A percentile compares a stretch with the other conserved stretches of the same genome.
These are phyloP conservation scores for Hymenoscyphus fraxineus DNA, from an alignment of 2,329 filamentous ascomycete species.

Conservation along the genomic window DNA sequence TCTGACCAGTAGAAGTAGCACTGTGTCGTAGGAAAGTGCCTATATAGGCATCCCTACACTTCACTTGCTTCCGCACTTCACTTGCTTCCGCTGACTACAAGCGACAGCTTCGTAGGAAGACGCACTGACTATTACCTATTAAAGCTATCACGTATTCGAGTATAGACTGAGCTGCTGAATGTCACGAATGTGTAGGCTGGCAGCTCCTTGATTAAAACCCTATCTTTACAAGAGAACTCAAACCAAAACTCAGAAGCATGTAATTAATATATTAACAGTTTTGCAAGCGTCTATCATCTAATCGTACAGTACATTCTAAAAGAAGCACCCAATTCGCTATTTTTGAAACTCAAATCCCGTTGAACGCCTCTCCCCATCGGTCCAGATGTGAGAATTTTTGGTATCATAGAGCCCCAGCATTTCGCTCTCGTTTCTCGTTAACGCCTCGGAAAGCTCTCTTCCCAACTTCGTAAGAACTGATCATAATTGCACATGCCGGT, in stretches of 20 bases:
- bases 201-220: too few species aligned
- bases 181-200: too few species aligned
- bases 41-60: too few species aligned
- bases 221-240: too few species aligned
- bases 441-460: constrained; percentile 79
- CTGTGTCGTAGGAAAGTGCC: too few species aligned
- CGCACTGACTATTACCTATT: too few species aligned
- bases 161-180: too few species aligned
- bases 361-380: not conserved
- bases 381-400: constrained; percentile 10
- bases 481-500: constrained; percentile 98
- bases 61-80: too few species aligned
- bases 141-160: too few species aligned
- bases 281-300: constrained; percentile 6
- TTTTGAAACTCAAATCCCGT: constrained; percentile 16
- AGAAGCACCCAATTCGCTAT: constrained; percentile 25
- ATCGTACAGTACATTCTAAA: constrained; percentile 4
- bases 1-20: too few species aligned
- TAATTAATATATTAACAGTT: not conserved
- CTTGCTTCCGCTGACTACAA: too few species aligned
- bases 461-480: constrained; percentile 93
- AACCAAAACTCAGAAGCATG: not conserved
- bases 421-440: constrained; percentile 52
- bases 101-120: too few species aligned
- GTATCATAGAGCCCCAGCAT: constrained; percentile 22